A percentile compares a stretch with the other conserved stretches of the same genome.
Evolutionary conservation across 495 filamentous ascomycete species (phyloP).

Genomic region (Lineolata rhizophorae): DNA sequence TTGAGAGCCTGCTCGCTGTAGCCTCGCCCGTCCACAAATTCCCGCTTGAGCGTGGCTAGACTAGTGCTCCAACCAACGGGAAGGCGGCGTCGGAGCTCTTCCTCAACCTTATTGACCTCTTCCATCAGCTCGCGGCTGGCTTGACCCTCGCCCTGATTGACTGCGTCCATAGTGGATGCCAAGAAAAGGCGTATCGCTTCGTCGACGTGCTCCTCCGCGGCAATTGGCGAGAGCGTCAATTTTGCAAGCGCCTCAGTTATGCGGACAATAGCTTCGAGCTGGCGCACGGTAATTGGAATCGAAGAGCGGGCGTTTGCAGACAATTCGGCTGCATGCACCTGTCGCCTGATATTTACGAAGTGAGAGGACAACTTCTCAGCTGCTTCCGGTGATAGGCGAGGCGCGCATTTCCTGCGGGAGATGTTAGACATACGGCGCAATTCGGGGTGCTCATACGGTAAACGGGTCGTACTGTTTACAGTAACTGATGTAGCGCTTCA

Average conservation of each 20-base stretch:
- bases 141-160: conserved; percentile 64
- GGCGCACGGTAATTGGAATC: conserved; percentile 94
- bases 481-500: conserved; percentile 96
- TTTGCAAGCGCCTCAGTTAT: conserved; percentile 95
- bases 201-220: conserved; percentile 80
- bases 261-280: conserved; percentile 90
- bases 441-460: too few species aligned
- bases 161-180: conserved; percentile 93
- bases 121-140: conserved; percentile 76
- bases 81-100: conserved; percentile 68
- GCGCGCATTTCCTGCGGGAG: conserved; percentile 54
- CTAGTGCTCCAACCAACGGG: conserved; percentile 93
- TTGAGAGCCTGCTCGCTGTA: conserved; percentile 73
- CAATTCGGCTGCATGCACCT: conserved; percentile 77
- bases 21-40: conserved; percentile 74
- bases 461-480: conserved; percentile 57
- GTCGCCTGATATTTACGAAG: conserved; percentile 88
- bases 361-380: conserved; percentile 93
- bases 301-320: conserved; percentile 70
- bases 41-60: conserved; percentile 60
- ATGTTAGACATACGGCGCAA: not conserved
- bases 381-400: conserved; percentile 75
- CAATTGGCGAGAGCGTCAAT: conserved; percentile 60
- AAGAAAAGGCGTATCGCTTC: conserved; percentile 96
- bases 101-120: conserved; percentile 70